Percentiles rank a stretch among this genome's conserved stretches.
Conservation (phyloP, 164 flowering plant species). For the Piper longum region DNA sequence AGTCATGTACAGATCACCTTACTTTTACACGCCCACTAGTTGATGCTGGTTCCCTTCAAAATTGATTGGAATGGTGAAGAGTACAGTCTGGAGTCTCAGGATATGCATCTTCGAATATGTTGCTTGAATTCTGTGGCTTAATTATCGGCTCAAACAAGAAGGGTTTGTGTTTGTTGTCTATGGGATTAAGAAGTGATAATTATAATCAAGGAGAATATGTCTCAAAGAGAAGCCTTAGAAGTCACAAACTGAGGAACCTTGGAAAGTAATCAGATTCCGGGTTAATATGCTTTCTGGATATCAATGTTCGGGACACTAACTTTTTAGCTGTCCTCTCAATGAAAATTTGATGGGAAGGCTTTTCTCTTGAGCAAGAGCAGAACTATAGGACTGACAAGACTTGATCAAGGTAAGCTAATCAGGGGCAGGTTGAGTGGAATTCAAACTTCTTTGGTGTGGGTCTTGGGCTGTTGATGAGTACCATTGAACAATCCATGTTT, state of each 20-base stretch:
- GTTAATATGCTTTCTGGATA: not conserved
- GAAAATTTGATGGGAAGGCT: not conserved
- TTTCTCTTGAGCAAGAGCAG: not conserved
- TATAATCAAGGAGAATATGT: not conserved
- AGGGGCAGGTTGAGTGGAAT: not conserved
- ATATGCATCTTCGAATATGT: no score
- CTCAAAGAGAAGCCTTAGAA: not conserved
- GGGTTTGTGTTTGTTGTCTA: no score
- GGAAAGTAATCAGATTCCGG: not conserved
- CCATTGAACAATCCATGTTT: no score
- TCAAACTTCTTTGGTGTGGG: not conserved
- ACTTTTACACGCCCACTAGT: not conserved
- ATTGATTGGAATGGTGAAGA: not conserved
- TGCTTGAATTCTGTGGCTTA: not conserved
- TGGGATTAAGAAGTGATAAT: not conserved
- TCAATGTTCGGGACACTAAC: not conserved
- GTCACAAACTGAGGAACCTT: no score
- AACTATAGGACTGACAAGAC: not conserved
- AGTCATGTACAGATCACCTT: not conserved
- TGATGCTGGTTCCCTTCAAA: not conserved
- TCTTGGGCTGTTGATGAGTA: constrained; percentile 1
- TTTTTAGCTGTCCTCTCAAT: no score
- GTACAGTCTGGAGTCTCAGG: not conserved
- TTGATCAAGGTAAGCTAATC: no score
- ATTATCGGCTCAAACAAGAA: not conserved